Percentiles rank a stretch among this genome's conserved stretches.
Conservation (phyloP, 345 rosid genomes). For the Eucalyptus erythrocorys region DNA sequence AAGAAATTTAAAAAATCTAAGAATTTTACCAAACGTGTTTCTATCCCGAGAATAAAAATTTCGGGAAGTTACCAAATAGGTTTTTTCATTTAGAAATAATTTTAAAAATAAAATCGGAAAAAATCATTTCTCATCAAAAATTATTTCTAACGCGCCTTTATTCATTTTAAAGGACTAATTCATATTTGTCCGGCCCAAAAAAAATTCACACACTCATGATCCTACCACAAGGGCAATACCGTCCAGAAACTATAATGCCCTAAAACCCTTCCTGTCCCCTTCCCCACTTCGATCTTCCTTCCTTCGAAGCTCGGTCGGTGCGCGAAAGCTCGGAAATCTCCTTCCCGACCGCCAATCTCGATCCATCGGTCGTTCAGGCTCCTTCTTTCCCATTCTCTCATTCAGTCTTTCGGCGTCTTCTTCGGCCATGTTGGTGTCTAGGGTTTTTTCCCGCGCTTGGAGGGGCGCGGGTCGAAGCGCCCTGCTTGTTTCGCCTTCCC, state of each 20-base stretch:
- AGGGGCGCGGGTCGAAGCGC: slow-evolving; percentile 37
- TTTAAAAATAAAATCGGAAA: too few species aligned
- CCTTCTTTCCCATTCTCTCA: neutral
- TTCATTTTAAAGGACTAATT: neutral
- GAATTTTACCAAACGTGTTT: too few species aligned
- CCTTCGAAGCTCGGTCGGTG: neutral
- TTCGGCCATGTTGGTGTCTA: slow-evolving; percentile 32
- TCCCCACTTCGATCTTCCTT: neutral
- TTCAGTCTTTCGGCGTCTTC: neutral
- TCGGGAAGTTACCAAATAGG: too few species aligned
- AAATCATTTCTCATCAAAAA: too few species aligned
- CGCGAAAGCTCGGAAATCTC: neutral
- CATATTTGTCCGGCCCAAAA: neutral
- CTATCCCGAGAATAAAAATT: too few species aligned
- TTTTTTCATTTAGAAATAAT: too few species aligned
- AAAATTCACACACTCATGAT: neutral
- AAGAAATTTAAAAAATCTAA: too few species aligned
- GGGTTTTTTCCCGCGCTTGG: slow-evolving; percentile 45
- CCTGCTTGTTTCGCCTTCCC: slow-evolving; percentile 18
- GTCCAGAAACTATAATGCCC: neutral
- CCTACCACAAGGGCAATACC: neutral
- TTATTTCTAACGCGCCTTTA: too few species aligned
- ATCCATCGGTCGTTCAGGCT: neutral
- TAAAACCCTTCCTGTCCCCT: neutral
- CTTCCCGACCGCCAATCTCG: neutral